Evolutionary conservation across 1,284 basidiomycete species (phyloP).

Genomic region (Papiliotrema fonsecae): DNA sequence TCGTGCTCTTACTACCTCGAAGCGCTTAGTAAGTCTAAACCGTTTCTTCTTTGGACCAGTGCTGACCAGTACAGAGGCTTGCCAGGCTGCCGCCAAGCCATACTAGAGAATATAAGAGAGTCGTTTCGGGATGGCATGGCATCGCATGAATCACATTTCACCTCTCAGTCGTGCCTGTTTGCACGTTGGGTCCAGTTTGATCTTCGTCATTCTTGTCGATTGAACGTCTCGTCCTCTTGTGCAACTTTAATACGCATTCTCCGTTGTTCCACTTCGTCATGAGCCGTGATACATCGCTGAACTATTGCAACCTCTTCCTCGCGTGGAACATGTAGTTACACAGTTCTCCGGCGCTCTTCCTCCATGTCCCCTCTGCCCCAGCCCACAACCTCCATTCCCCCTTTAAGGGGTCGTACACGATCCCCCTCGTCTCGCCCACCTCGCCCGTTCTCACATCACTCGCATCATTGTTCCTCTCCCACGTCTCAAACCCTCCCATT

Average conservation of each 20-base stretch:
- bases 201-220: no score
- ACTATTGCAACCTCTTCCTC: conserved; percentile 26
- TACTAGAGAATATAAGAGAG: conserved; percentile 38
- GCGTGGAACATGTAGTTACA: conserved; percentile 49
- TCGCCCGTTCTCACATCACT: conserved; percentile 54
- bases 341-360: conserved; percentile 35
- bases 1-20: conserved; percentile 56
- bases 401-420: conserved; percentile 73
- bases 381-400: conserved; percentile 67
- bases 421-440: conserved; percentile 74
- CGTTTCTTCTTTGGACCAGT: not conserved
- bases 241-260: not conserved
- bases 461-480: conserved; percentile 43
- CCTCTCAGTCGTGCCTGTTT: not conserved
- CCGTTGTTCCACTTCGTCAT: not conserved
- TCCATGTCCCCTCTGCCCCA: conserved; percentile 59
- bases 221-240: not conserved
- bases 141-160: not conserved
- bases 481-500: conserved; percentile 49
- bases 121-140: not conserved
- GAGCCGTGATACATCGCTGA: not conserved
- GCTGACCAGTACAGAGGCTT: conserved; percentile 44
- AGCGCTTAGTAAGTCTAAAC: conserved; percentile 41
- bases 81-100: conserved; percentile 49
- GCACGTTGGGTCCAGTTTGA: no score